A percentile compares a stretch with the other conserved stretches of the same genome.
phyloP scores from a whole-genome alignment of 352 stramenopile species.

The Hyphochytrium catenoides region DNA sequence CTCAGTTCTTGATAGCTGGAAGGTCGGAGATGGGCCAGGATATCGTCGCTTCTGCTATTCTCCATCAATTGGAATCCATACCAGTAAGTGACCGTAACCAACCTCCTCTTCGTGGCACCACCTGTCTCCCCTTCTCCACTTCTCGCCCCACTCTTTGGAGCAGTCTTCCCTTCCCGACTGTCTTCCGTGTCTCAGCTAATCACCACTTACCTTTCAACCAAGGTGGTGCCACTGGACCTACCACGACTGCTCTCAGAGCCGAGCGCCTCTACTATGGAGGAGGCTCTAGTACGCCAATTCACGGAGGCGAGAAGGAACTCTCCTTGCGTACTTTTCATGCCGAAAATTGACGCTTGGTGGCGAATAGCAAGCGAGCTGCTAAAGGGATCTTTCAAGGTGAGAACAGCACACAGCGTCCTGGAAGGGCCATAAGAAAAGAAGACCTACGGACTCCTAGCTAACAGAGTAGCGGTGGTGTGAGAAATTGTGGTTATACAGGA shows the following conservation, averaged over 20 bases:
- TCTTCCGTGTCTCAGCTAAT: too few relatives aligned
- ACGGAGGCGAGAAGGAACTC: conserved; percentile 41
- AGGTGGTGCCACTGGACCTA: too few relatives aligned
- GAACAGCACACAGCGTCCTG: too few relatives aligned
- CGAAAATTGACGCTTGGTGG: conserved; percentile 46
- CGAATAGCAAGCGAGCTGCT: conserved; percentile 36
- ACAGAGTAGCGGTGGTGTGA: too few relatives aligned
- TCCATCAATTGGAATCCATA: conserved; percentile 49
- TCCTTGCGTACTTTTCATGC: conserved; percentile 46
- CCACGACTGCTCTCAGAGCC: conserved; percentile 35
- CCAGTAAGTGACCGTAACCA: too few relatives aligned
- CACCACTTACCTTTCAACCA: too few relatives aligned
- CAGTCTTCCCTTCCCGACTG: too few relatives aligned
- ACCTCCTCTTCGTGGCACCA: too few relatives aligned
- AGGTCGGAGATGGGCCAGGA: conserved; percentile 35
- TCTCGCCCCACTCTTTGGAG: too few relatives aligned
- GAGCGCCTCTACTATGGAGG: conserved; percentile 30
- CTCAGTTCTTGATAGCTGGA: conserved; percentile 34
- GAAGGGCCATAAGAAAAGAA: too few relatives aligned
- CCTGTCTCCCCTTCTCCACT: conserved; percentile 36
- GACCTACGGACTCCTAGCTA: too few relatives aligned
- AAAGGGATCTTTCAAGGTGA: conserved; percentile 43
- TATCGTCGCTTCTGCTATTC: conserved; percentile 25
- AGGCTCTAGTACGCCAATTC: conserved; percentile 41
- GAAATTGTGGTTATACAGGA: too few relatives aligned